Percentiles rank a stretch among this genome's conserved stretches.
These are phyloP conservation scores for Coriaria nepalensis DNA, from an alignment of 306 rosid species.

Conservation along the genomic window DNA sequence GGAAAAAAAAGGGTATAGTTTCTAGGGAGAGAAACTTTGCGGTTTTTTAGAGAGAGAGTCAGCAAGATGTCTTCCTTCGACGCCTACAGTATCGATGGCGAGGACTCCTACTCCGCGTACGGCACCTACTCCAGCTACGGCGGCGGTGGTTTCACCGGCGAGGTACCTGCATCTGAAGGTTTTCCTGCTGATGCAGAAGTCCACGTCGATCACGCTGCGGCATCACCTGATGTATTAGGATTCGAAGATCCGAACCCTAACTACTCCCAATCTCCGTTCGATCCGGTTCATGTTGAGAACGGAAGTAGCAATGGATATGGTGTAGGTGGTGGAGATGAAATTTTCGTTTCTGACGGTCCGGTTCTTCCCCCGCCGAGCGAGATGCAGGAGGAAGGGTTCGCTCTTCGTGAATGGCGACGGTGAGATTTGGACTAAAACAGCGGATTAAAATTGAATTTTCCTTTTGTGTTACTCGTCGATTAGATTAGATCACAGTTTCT, in stretches of 20 bases:
- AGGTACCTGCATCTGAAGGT: slow-evolving; percentile 23
- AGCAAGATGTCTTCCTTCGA: slow-evolving; percentile 67
- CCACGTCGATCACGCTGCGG: slow-evolving; percentile 36
- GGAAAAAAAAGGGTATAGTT: neutral
- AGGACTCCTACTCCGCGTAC: slow-evolving; percentile 48
- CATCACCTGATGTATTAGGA: slow-evolving; percentile 65
- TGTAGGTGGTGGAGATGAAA: slow-evolving; percentile 30
- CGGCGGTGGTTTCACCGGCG: slow-evolving; percentile 18
- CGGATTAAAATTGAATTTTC: neutral
- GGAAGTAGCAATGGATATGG: slow-evolving; percentile 56
- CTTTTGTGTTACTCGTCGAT: slow-evolving; percentile 9
- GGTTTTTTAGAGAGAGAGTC: slow-evolving; percentile 4
- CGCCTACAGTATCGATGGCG: slow-evolving; percentile 57
- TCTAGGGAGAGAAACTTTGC: slow-evolving; percentile 20
- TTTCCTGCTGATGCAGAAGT: slow-evolving; percentile 38
- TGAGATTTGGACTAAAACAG: slow-evolving; percentile 27
- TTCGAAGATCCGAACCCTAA: slow-evolving; percentile 54
- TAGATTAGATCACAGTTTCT: neutral
- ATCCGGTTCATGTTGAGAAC: slow-evolving; percentile 44
- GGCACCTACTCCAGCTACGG: slow-evolving; percentile 55
- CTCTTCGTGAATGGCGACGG: slow-evolving; percentile 98
- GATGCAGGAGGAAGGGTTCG: slow-evolving; percentile 86
- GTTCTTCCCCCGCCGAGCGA: slow-evolving; percentile 74
- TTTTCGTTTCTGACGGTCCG: slow-evolving; percentile 71
- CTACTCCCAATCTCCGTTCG: slow-evolving; percentile 69